Evolutionary conservation across 2,329 filamentous ascomycete genomes (phyloP).

Genomic region (Magnaporthiopsis rhizophila): DNA sequence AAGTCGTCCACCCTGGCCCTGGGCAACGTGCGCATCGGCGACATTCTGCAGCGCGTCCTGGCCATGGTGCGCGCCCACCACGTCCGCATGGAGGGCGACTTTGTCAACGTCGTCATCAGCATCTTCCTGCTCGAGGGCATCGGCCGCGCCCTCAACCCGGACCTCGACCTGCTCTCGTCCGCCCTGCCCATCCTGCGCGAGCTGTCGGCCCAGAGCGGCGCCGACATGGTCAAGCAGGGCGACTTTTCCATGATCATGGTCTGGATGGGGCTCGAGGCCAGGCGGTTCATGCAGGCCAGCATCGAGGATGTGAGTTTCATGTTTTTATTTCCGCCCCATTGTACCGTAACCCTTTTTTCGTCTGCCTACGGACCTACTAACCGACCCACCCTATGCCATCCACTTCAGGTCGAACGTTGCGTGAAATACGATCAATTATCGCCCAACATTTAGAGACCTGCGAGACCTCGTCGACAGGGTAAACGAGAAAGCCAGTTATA

Average conservation of each 20-base stretch:
- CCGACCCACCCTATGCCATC: not conserved
- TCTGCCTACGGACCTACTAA: not conserved
- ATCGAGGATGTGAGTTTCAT: conserved; percentile 67
- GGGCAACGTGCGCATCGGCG: conserved; percentile 91
- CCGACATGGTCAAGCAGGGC: conserved; percentile 59
- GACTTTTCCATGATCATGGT: conserved; percentile 83
- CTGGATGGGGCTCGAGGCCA: conserved; percentile 84
- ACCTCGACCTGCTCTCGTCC: conserved; percentile 77
- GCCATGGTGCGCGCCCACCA: conserved; percentile 89
- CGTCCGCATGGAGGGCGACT: conserved; percentile 91
- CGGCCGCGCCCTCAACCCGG: conserved; percentile 75
- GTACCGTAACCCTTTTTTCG: not conserved
- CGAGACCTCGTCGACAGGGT: not conserved
- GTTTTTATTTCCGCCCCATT: not conserved
- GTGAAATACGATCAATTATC: conserved; percentile 87
- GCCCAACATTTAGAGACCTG: conserved; percentile 47
- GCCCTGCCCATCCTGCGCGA: conserved; percentile 86
- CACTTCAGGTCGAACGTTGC: conserved; percentile 64
- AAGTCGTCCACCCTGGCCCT: conserved; percentile 87
- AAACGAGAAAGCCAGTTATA: not conserved
- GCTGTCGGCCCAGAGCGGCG: conserved; percentile 69
- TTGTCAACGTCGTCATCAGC: conserved; percentile 95
- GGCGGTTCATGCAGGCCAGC: conserved; percentile 82
- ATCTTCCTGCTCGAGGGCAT: conserved; percentile 93
- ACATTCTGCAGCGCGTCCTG: conserved; percentile 84